Base-by-base conservation (phyloP, 257 asterid genomes). In the Forsythia suspensa region DNA sequence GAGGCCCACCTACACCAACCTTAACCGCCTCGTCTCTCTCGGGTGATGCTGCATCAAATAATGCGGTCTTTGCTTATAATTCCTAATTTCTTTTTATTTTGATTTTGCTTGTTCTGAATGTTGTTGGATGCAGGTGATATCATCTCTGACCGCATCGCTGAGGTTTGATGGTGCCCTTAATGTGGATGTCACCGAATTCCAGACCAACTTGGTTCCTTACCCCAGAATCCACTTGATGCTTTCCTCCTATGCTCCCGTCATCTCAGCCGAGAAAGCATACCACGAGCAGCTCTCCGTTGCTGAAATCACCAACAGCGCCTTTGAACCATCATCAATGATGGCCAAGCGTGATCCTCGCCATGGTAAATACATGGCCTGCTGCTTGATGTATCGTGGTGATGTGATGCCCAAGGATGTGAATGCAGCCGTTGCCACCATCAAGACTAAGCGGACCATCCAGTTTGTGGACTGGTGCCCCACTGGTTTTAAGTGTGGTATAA, bases 261-360 rank as follows among this genome's bases (percentile, higher is more conserved):
- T 86, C 75, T 86, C 89, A 44, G 71, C 84, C 15, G 87, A 78
- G 79, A 86, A 80, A 63, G 87, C 89, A 51, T 83, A 43, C 74
- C 89, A 86, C 4, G 86, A 83, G 76, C 86, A 83, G 21, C 86
- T 86, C 52, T 86, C 87, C 3, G 87, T 83, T 34, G 80, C 84
- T 42, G 87, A 86, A 70, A 83, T 86, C 82, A 86, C 87, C 37
- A 83, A 81, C 86, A 86, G 84, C 44, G 84, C 86, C 24, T 86
- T 86, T 46, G 87, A 86, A 80, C 89, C 89, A 21, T 80, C 89
- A 5, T 81, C 85, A 63, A 86, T 86, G 87, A 86, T 86, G 89
- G 89, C 85, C 46, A 86, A 86, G 65, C 81, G 87, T 40, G 89
- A 86, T 68, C 87, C 89, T 68, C 87, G 87, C 41, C 85, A 83